Percentiles rank a stretch among this genome's conserved stretches.
These are phyloP conservation scores for Yamadazyma sp. DNA, from an alignment of 805 yeast genomes.

Conservation along the genomic window DNA sequence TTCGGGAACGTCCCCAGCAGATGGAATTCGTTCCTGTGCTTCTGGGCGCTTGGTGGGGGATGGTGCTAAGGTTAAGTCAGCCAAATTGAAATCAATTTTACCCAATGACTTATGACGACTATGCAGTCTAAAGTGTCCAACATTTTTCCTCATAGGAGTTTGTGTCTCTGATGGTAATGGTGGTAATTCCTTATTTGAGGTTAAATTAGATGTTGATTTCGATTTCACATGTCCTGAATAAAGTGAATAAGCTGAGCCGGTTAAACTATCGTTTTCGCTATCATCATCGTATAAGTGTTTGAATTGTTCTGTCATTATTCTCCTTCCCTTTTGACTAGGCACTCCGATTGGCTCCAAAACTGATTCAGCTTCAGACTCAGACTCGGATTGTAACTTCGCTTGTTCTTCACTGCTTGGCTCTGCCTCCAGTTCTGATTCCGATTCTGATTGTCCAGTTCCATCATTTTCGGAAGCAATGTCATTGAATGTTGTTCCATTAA, in stretches of 20 bases:
- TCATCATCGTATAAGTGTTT: slow-evolving; percentile 14
- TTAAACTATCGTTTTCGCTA: slow-evolving; percentile 30
- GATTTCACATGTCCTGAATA: slow-evolving; percentile 14
- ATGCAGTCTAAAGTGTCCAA: slow-evolving; percentile 16
- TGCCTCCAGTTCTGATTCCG: too few relatives aligned
- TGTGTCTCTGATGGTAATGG: slow-evolving; percentile 13
- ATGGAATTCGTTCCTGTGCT: too few relatives aligned
- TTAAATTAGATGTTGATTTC: slow-evolving; percentile 21
- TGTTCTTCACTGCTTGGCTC: neutral
- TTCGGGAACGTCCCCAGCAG: neutral
- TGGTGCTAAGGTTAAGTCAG: slow-evolving; percentile 8
- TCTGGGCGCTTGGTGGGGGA: too few relatives aligned
- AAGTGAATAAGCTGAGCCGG: slow-evolving; percentile 21
- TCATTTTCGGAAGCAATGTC: slow-evolving; percentile 20
- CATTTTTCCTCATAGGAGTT: slow-evolving; percentile 14
- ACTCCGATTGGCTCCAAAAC: slow-evolving; percentile 37
- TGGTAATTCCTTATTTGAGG: slow-evolving; percentile 11
- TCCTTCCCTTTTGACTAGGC: slow-evolving; percentile 31
- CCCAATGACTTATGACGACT: slow-evolving; percentile 40
- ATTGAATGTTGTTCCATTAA: slow-evolving; percentile 25
- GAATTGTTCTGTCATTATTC: slow-evolving; percentile 25
- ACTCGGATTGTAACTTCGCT: slow-evolving; percentile 3
- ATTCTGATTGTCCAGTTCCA: slow-evolving; percentile 2
- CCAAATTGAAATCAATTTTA: slow-evolving; percentile 23
- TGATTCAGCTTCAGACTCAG: slow-evolving; percentile 15